Conservation (phyloP, 2,329 filamentous ascomycete genomes). For the Penicillium sp. region DNA sequence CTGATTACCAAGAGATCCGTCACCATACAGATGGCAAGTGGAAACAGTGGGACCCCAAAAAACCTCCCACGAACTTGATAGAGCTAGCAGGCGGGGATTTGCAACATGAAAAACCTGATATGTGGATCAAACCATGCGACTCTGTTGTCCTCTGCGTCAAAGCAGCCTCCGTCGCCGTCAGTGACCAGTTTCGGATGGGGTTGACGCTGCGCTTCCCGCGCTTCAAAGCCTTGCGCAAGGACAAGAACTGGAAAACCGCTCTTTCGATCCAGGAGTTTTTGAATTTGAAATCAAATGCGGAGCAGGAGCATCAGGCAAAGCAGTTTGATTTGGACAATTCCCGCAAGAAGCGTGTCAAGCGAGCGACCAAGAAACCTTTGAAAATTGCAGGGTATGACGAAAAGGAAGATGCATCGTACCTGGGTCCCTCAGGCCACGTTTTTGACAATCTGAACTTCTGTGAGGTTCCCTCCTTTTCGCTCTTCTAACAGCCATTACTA, state of each 20-base stretch:
- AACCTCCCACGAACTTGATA: conserved; percentile 76
- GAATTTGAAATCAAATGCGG: conserved; percentile 68
- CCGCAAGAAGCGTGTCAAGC: conserved; percentile 66
- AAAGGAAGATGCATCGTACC: conserved; percentile 56
- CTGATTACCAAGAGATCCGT: conserved; percentile 81
- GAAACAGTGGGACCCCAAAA: conserved; percentile 78
- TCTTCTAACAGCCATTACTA: conserved; percentile 4
- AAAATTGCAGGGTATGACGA: conserved; percentile 73
- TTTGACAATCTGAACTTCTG: conserved; percentile 81
- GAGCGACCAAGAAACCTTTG: conserved; percentile 67
- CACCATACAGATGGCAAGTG: conserved; percentile 91
- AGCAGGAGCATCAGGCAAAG: conserved; percentile 73
- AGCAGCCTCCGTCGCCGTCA: conserved; percentile 75
- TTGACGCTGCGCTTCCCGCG: conserved; percentile 88
- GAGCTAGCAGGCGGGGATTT: conserved; percentile 78
- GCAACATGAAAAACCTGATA: conserved; percentile 79
- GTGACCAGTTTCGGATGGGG: conserved; percentile 76
- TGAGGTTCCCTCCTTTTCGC: conserved; percentile 25
- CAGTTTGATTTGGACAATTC: conserved; percentile 72
- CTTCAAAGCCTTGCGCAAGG: conserved; percentile 79
- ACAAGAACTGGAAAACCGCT: conserved; percentile 81
- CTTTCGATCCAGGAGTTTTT: conserved; percentile 79
- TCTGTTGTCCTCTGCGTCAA: conserved; percentile 89
- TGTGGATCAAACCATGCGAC: conserved; percentile 89
- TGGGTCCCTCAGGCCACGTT: conserved; percentile 63